Evolutionary conservation across 352 stramenopile genomes (phyloP), one percentile per base, ranked within the genome.

Genomic region (Phytopythium litorale): DNA sequence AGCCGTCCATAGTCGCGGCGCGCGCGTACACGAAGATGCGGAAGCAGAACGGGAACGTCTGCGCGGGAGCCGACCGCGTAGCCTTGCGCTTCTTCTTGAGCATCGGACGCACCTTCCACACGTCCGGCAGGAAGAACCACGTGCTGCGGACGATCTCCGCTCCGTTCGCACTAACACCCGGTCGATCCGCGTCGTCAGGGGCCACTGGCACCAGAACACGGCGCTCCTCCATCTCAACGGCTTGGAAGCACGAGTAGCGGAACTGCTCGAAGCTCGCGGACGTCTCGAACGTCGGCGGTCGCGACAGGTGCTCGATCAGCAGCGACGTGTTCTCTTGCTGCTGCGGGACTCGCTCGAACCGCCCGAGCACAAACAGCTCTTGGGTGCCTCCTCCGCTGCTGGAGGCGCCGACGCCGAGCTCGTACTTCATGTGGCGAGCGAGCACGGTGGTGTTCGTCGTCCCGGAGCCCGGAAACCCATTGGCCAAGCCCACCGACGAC

Each of bases 61-160:
- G 84, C n/a, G 81, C 86, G 0, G 86, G 86, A 2, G 75, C 71
- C 16, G 86, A 91, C 23, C 84, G 80, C 50, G 86, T 95, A 19
- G 86, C 84, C 64, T 95, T 95, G 73, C 86, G 84, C 68, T 95
- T 95, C 71, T 95, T 95, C 68, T 92, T 92, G 48, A 95, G 72
- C 79, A 91, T 91, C 40, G 86, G 84, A 67, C 92, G 84, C 45
- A 95, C 82, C 59, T 95, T 95, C 86, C 86, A 95, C 53, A 95
- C 86, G 56, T 95, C 86, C 2, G 86, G 86, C 35, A 93, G 52
- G 56, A 95, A 95, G 66, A 93, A 92, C 86, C 86, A 95, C 52
- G 80, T 95, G 60, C 78, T 90, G 46, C 75, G 81, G 18, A 88
- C 67, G 40, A 75, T 56, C 16, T 19, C 19, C 1, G 51, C 7